A percentile compares a stretch with the other conserved stretches of the same genome.
Evolutionary conservation across 2,329 filamentous ascomycete genomes (phyloP).

Genomic region (Triangularia setosa): DNA sequence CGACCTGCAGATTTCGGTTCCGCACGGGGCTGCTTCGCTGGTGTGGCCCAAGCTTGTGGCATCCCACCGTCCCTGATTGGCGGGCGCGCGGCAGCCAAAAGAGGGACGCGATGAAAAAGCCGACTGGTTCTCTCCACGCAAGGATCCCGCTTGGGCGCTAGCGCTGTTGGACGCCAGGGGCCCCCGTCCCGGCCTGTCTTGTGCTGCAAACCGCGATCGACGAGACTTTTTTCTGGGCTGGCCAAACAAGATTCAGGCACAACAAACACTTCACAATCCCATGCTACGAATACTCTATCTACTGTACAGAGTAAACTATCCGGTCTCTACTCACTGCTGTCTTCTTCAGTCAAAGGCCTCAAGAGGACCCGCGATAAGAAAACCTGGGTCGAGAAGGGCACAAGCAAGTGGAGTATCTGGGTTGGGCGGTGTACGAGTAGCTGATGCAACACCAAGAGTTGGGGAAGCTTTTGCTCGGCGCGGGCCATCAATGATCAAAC

Average conservation of each 20-base stretch:
- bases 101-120: constrained; percentile 21
- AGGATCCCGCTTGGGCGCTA: constrained; percentile 18
- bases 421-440: neutral
- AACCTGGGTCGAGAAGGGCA: neutral
- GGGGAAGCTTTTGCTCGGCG: neutral
- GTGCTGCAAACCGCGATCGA: constrained; percentile 2
- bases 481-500: neutral
- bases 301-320: too few species aligned
- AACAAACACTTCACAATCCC: neutral
- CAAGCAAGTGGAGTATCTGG: neutral
- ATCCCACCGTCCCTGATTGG: neutral
- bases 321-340: neutral
- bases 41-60: constrained; percentile 22
- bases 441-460: neutral
- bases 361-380: neutral
- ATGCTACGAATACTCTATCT: too few species aligned
- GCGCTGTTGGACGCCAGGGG: constrained; percentile 16
- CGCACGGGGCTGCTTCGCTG: constrained; percentile 14
- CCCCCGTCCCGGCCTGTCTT: neutral
- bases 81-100: constrained; percentile 12
- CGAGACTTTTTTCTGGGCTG: neutral
- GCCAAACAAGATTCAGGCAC: neutral
- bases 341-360: too few species aligned
- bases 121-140: constrained; percentile 7
- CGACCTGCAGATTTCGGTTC: constrained; percentile 25